A percentile compares a stretch with the other conserved stretches of the same genome.
phyloP scores from a whole-genome alignment of 352 stramenopile species.

The Phytopythium litorale region DNA sequence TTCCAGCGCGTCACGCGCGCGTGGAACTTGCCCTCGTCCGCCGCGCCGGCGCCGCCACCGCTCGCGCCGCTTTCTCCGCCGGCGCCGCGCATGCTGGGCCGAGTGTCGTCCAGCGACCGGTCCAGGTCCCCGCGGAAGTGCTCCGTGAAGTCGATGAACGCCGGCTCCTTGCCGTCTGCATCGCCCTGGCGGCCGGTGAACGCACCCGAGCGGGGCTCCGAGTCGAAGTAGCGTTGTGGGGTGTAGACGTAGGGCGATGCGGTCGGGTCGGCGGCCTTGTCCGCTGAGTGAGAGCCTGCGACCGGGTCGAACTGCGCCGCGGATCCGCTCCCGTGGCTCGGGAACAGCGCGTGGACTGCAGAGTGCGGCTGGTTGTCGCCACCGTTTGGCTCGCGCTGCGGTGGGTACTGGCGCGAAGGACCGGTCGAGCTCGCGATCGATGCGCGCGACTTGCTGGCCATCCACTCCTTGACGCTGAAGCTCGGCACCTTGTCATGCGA shows the following conservation, averaged over 20 bases:
- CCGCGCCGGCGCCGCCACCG: conserved; percentile 13
- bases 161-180: conserved; percentile 13
- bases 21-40: conserved; percentile 56
- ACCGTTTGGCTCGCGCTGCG: not conserved
- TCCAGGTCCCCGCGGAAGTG: conserved; percentile 39
- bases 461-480: conserved; percentile 76
- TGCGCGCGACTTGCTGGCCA: conserved; percentile 49
- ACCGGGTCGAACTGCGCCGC: not conserved
- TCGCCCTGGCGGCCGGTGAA: not conserved
- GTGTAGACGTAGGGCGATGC: conserved; percentile 23
- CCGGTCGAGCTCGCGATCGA: conserved; percentile 20
- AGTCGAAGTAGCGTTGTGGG: conserved; percentile 13
- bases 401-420: not conserved
- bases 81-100: conserved; percentile 4
- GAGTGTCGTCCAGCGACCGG: conserved; percentile 1
- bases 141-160: conserved; percentile 48
- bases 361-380: conserved; percentile 3
- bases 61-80: conserved; percentile 4
- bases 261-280: not conserved
- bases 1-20: conserved; percentile 72
- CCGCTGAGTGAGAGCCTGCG: not conserved
- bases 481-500: conserved; percentile 62
- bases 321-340: not conserved
- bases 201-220: not conserved
- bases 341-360: conserved; percentile 3